Percentiles rank a stretch among this genome's conserved stretches.
phyloP scores from a whole-genome alignment of 225 moss, liverwort and hornwort genomes.

The Asterella californica region DNA sequence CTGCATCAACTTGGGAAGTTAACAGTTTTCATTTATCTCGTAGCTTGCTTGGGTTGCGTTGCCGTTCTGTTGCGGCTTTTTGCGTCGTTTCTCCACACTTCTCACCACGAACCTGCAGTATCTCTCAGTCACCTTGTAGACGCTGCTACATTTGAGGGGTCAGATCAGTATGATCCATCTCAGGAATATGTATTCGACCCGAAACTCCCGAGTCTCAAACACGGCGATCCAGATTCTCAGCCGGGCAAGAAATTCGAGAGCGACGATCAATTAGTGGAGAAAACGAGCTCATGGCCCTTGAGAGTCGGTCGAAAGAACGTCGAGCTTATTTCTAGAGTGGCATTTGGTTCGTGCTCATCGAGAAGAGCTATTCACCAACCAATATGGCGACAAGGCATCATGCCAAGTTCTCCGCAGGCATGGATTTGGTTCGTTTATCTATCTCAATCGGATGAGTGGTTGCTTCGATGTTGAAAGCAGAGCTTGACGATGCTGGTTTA shows the following conservation, averaged over 20 bases:
- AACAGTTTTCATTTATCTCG: neutral
- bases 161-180: constrained; percentile 2
- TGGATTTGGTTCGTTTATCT: constrained; percentile 69
- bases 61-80: neutral
- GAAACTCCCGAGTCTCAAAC: neutral
- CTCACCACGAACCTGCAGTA: neutral
- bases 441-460: neutral
- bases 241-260: neutral
- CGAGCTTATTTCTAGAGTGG: constrained; percentile 61
- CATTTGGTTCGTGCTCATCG: constrained; percentile 84
- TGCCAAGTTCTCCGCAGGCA: constrained; percentile 66
- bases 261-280: neutral
- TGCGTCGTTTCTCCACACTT: neutral
- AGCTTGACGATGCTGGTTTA: neutral
- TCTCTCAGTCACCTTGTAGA: neutral
- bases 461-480: neutral
- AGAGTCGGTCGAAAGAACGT: neutral
- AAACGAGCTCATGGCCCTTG: neutral
- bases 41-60: constrained; percentile 4
- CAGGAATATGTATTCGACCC: neutral
- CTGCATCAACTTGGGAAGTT: neutral
- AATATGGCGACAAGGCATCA: constrained; percentile 71
- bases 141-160: neutral
- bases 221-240: neutral
- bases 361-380: constrained; percentile 65